Percentiles rank a stretch among this genome's conserved stretches.
Conservation (phyloP, 1,284 basidiomycete species). For the Golubevia sp. region DNA sequence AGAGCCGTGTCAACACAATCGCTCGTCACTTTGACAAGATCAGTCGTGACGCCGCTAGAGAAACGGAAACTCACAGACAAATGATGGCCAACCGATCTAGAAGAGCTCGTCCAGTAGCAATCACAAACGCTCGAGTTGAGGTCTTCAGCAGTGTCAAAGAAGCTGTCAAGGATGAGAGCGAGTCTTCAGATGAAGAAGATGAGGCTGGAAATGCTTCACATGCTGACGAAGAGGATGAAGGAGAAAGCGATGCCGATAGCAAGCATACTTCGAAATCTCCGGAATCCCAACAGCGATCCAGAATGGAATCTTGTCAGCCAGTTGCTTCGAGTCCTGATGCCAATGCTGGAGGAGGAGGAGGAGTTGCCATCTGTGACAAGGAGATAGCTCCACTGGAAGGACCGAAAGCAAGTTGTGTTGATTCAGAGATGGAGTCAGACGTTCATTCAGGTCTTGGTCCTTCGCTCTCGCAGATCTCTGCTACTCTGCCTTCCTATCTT, state of each 20-base stretch:
- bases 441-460: neutral
- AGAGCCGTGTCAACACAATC: constrained; percentile 65
- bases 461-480: constrained; percentile 5
- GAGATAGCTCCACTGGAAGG: constrained; percentile 16
- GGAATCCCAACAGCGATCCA: constrained; percentile 9
- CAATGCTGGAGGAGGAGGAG: neutral
- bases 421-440: neutral
- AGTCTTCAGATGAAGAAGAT: constrained; percentile 63
- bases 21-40: constrained; percentile 66
- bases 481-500: constrained; percentile 24
- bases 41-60: constrained; percentile 66
- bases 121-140: constrained; percentile 84
- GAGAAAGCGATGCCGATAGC: neutral
- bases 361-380: constrained; percentile 1
- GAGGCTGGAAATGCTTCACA: constrained; percentile 11
- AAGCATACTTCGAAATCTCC: neutral
- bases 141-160: constrained; percentile 89
- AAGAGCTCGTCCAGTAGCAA: constrained; percentile 88
- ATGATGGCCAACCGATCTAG: constrained; percentile 71
- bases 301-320: constrained; percentile 11
- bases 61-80: constrained; percentile 63
- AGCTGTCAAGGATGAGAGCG: constrained; percentile 78
- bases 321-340: too few relatives aligned
- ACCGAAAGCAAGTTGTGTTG: neutral
- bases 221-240: constrained; percentile 8